Conservation (phyloP, 495 filamentous ascomycete species). For the Tuber umbilicatum region DNA sequence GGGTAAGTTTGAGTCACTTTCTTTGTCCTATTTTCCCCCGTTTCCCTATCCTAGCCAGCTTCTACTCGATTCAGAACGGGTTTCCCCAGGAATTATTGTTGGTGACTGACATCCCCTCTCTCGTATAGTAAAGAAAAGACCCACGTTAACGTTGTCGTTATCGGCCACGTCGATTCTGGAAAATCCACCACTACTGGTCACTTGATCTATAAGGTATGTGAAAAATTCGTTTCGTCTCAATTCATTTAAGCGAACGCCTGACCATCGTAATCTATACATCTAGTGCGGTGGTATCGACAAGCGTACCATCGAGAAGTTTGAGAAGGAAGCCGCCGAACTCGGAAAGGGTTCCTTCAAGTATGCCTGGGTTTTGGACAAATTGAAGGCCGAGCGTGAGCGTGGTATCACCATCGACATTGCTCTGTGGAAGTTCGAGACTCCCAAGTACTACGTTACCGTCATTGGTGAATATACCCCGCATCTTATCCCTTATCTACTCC, state of each 20-base stretch:
- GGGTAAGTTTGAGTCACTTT: conserved; percentile 27
- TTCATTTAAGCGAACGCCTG: background rate
- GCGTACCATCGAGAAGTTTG: conserved; percentile 99
- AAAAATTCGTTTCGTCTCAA: background rate
- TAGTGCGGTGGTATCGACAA: conserved; percentile 97
- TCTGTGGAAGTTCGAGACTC: conserved; percentile 99
- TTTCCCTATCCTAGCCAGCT: background rate
- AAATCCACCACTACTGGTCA: conserved; percentile 98
- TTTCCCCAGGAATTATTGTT: background rate
- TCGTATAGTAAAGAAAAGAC: conserved; percentile 62
- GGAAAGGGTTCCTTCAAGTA: conserved; percentile 99
- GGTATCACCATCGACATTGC: conserved; percentile 99
- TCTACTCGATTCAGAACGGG: background rate
- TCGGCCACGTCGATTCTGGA: conserved; percentile 99
- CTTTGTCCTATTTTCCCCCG: background rate
- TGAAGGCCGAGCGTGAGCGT: conserved; percentile 99
- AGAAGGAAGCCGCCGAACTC: conserved; percentile 99
- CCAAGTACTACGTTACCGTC: conserved; percentile 98
- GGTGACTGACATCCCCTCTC: conserved; percentile 8
- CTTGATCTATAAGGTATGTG: conserved; percentile 85
- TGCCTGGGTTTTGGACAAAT: conserved; percentile 99
- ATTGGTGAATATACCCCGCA: conserved; percentile 60
- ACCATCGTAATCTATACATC: conserved; percentile 3
- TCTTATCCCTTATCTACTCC: background rate
- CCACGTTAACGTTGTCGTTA: conserved; percentile 97